Percentiles rank a stretch among this genome's conserved stretches.
Conservation (phyloP, 768 basidiomycete genomes). For the Favolaschia claudopus region DNA sequence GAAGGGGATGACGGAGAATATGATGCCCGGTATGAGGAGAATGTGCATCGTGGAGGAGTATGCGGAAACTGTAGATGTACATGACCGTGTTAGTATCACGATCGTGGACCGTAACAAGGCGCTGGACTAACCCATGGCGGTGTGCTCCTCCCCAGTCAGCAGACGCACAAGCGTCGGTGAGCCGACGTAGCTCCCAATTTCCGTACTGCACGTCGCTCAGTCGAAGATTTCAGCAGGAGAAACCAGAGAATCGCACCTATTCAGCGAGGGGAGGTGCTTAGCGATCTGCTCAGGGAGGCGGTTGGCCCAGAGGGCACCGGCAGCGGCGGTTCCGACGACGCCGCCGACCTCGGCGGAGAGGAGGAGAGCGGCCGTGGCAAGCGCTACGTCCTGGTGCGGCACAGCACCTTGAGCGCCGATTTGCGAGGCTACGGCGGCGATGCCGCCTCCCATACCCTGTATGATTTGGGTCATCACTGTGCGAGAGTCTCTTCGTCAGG, state of each 20-base stretch:
- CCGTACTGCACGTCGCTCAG: slow-evolving; percentile 22
- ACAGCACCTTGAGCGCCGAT: slow-evolving; percentile 59
- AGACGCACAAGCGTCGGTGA: slow-evolving; percentile 52
- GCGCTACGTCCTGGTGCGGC: slow-evolving; percentile 56
- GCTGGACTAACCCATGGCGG: slow-evolving; percentile 52
- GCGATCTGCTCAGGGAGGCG: slow-evolving; percentile 59
- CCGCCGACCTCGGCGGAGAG: slow-evolving; percentile 59
- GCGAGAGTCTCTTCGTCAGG: background rate
- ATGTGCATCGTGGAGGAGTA: slow-evolving; percentile 47
- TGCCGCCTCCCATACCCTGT: slow-evolving; percentile 66
- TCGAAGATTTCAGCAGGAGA: background rate
- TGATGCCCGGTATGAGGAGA: slow-evolving; percentile 50
- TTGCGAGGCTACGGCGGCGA: slow-evolving; percentile 52
- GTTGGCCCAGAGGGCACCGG: slow-evolving; percentile 57
- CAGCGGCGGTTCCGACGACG: slow-evolving; percentile 53
- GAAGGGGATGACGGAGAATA: slow-evolving; percentile 55
- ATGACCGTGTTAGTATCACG: too few species aligned
- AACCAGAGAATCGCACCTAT: background rate
- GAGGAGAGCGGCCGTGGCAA: slow-evolving; percentile 56
- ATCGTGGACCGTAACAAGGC: too few species aligned
- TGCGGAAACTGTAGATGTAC: slow-evolving; percentile 32
- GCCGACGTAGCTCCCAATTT: slow-evolving; percentile 43
- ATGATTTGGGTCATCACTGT: slow-evolving; percentile 58
- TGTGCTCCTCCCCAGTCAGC: slow-evolving; percentile 41
- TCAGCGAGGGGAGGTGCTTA: slow-evolving; percentile 49